Base-by-base conservation (phyloP, 441 rosid genomes). In the Erodium moschatum region DNA sequence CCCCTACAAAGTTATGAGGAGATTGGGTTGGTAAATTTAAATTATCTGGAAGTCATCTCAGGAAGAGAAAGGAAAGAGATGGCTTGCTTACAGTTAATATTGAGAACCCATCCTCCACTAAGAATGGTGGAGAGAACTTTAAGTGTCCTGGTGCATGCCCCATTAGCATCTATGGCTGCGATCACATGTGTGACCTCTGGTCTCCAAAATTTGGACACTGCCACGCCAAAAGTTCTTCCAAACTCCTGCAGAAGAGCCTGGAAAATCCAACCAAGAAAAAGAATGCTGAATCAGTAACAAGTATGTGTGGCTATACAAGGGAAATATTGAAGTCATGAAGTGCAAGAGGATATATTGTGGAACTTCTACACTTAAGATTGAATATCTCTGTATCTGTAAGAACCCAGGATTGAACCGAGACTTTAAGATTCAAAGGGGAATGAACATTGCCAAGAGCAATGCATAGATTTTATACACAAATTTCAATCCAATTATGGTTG, bases 51-150 rank as follows among this genome's bases (percentile, higher is more conserved):
- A 29, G 31, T 4, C 31, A 29, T 29, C 31, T 29, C 31, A 29
- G 52, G 52, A 46, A 46, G 52, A 46, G 2, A 11, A 46, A 46
- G 52, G 52, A 46, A 46, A 46, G 10, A 40, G 46, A 40, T 5
- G 38, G 40, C 40, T 29, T 8, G 52, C 52, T 46, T 46, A 46
- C 52, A 46, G 52, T 46, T 46, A 12, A 46, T 46, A 46, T 46
- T 46, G 10, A 52, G 9, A 16, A 90, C 86, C 97, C 98, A 90
- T 77, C 76, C 86, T 63, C 94, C 98, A 65, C 83, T 80, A 44
- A 87, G 77, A 76, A 87, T 89, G 74, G 94, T 89, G 94, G 87
- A 86, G 62, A 92, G 94, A 82, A 89, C 87, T 78, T 92, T 90
- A 54, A 87, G 67, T 6, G 97, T 90, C 77, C 97, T 81, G 65